Percentiles rank a stretch among this genome's conserved stretches.
phyloP scores from a whole-genome alignment of 2,329 filamentous ascomycete genomes.

The Chaetomium sp. region DNA sequence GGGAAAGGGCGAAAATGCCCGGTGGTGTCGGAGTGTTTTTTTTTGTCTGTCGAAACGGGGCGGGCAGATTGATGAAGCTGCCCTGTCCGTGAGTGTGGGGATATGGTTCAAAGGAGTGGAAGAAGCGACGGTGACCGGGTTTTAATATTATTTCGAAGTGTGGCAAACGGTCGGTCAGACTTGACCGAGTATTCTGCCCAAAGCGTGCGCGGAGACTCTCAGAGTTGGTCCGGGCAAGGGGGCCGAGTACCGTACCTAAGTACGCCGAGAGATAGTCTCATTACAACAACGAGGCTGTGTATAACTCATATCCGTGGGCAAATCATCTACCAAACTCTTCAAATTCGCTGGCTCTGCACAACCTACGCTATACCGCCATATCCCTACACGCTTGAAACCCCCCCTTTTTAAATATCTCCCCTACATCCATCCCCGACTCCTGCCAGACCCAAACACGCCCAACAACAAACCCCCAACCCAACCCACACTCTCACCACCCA shows the following conservation, averaged over 20 bases:
- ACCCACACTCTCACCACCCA: background rate
- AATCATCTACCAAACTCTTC: background rate
- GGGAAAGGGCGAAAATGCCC: no score
- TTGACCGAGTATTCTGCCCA: no score
- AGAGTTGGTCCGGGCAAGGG: background rate
- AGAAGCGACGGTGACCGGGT: no score
- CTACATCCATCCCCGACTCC: background rate
- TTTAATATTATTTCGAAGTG: no score
- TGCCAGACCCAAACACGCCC: background rate
- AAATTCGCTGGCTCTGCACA: background rate
- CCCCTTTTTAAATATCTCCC: background rate
- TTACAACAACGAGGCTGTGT: background rate
- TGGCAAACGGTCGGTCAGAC: no score
- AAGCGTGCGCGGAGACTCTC: background rate
- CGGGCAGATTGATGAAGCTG: no score
- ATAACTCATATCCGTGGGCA: background rate
- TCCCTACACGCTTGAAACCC: background rate
- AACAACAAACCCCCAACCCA: background rate
- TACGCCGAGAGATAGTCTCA: background rate
- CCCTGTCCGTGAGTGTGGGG: no score
- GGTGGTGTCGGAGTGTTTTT: no score
- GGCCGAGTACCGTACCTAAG: no score
- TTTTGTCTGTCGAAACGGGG: no score
- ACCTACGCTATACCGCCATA: background rate
- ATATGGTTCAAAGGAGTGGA: no score